A percentile compares a stretch with the other conserved stretches of the same genome.
These are phyloP conservation scores for Asterella californica DNA, from an alignment of 225 moss, liverwort and hornwort species.

Conservation along the genomic window DNA sequence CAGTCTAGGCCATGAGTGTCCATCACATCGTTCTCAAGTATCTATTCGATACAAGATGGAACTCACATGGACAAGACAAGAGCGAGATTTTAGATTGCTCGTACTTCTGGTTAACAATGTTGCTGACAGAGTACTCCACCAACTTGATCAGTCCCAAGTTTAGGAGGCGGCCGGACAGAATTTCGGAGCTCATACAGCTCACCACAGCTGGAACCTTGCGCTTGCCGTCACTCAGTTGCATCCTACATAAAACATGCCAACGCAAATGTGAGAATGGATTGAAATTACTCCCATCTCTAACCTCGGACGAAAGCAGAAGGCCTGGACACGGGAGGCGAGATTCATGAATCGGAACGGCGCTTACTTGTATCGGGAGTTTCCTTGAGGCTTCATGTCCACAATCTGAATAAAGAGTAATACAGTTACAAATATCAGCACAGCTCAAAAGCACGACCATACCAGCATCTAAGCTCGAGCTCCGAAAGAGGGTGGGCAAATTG, in stretches of 20 bases:
- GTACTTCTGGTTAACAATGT: constrained; percentile 15
- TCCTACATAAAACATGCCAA: neutral
- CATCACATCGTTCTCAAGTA: neutral
- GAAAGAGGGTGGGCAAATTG: neutral
- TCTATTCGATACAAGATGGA: neutral
- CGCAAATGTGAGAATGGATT: neutral
- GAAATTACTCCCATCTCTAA: neutral
- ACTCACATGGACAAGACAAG: neutral
- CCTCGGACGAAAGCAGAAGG: neutral
- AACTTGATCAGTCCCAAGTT: constrained; percentile 17
- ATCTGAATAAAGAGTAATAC: neutral
- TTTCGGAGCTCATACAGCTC: neutral
- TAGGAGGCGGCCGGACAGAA: neutral
- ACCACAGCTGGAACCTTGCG: constrained; percentile 11
- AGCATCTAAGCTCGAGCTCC: neutral
- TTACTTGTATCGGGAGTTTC: constrained; percentile 14
- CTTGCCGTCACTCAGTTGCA: constrained; percentile 8
- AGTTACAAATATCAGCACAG: neutral
- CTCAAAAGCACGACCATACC: neutral
- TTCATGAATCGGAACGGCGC: neutral
- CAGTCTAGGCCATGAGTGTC: neutral
- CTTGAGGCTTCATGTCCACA: constrained; percentile 18
- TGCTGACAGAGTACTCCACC: constrained; percentile 10
- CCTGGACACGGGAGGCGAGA: neutral
- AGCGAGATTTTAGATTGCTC: neutral